Evolutionary conservation across 176 grass and related monocot species (phyloP), one percentile per base, ranked within the genome.

Genomic region (Ananas comosus): DNA sequence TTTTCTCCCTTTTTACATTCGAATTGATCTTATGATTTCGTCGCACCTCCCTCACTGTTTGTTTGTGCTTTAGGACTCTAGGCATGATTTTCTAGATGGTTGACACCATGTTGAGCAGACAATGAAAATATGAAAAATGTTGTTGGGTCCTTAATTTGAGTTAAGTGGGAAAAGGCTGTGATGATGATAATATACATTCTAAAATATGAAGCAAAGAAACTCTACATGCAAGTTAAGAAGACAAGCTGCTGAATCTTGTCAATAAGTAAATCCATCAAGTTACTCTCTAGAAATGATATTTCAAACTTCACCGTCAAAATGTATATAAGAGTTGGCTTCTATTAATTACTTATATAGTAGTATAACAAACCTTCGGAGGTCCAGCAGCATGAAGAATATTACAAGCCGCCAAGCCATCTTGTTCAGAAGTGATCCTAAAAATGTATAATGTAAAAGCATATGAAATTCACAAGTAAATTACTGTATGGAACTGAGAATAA

Each of bases 401-500:
- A 42, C 94, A 99, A 88, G 94, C 94, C 84, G 83, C 80, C 72
- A 90, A 74, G 17, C 94, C 94, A 81, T 99, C 89, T 79, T 81
- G 61, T 79, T 90, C 87, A 8, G 80, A 88, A 58, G 54, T 81
- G 74, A 99, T 82, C 70, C 94, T 92, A 76, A 65, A 86, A 79
- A 42, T 42, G 33, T 42, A 42, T 7, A 7, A 42, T 42, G 33
- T 42, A 42, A 42, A 42, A 42, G 33, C 33, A 42, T 42, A 42
- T 7, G 33, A 42, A 6, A 42, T 42, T 42, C 33, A 42, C 33
- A 0, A 42, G 33, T 42, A 7, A 42, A 42, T 42, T 42, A 42
- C 33, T 42, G 33, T 0, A 42, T 42, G 33, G 33, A 42, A 42
- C 4, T 42, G 33, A 42, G 33, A 42, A 42, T 42, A 42, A 42